Evolutionary conservation across 345 rosid species (phyloP), one percentile per base, ranked within the genome.

Genomic region (Raphanus raphanistrum): DNA sequence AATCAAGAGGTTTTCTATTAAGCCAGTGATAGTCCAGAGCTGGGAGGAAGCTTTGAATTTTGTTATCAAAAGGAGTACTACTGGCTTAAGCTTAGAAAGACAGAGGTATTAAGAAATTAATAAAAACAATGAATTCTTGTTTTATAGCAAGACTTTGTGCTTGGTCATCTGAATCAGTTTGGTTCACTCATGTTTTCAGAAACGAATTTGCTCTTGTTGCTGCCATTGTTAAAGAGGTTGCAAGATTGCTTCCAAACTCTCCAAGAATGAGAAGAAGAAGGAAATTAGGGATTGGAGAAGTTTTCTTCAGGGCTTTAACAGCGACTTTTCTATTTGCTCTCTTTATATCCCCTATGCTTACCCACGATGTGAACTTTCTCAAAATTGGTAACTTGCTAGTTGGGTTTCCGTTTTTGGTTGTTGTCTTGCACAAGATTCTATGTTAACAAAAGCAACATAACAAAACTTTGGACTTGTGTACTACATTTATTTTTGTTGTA

Each of bases 161-260:
- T 35, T 35, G 4, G 61, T 58, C 9, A 13, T 36, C 52, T 21
- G 10, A 16, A 36, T 58, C 26, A 36, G 54, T 36, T 71, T 71
- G 7, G 26, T 58, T 58, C 5, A 26, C 74, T 25, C 35, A 7
- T 36, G 33, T 63, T 59, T 72, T 15, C 59, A 72, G 67, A 43
- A 72, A 72, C 38, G 75, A 72, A 36, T 60, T 72, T 60, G 16
- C 59, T 72, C 59, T 72, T 72, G 43, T 72, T 4, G 59, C 43
- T 31, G 67, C 75, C 5, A 60, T 72, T 60, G 67, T 41, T 41
- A 72, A 38, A 72, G 59, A 55, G 9, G 28, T 55, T 55, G 8
- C 60, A 55, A 55, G 60, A 8, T 55, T 55, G 60, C 28, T 55
- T 17, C 28, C 60, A 55, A 55, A 8, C 27, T 55, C 60, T 21